A percentile compares a stretch with the other conserved stretches of the same genome.
Evolutionary conservation across 176 grass and related monocot species (phyloP).

Genomic region (Cocos nucifera): DNA sequence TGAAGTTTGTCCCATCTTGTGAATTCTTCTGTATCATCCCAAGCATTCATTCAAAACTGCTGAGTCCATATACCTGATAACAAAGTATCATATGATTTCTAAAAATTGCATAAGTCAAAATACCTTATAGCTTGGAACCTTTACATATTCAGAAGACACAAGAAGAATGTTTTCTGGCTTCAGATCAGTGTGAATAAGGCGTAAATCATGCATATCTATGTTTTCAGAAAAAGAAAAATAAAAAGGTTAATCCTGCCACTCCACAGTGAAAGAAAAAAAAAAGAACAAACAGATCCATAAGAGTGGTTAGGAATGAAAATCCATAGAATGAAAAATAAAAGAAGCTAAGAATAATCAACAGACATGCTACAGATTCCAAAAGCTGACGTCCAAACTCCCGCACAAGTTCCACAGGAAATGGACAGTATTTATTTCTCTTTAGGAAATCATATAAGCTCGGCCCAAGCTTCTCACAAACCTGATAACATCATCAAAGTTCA

Average conservation of each 20-base stretch:
- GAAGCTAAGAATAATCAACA: constrained; percentile 54
- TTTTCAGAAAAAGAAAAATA: constrained; percentile 33
- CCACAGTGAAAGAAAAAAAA: neutral
- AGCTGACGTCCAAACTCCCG: constrained; percentile 99
- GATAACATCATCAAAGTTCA: constrained; percentile 82
- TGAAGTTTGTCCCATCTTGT: constrained; percentile 72
- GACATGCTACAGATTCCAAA: constrained; percentile 99
- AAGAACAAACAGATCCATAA: constrained; percentile 33
- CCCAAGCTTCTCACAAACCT: constrained; percentile 99
- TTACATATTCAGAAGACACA: constrained; percentile 77
- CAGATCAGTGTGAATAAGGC: constrained; percentile 98
- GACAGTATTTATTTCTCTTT: constrained; percentile 99
- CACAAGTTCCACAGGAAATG: constrained; percentile 99
- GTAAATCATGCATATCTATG: constrained; percentile 94
- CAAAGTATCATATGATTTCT: constrained; percentile 28
- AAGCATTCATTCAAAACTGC: constrained; percentile 48
- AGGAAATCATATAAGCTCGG: constrained; percentile 99
- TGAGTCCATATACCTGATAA: constrained; percentile 27
- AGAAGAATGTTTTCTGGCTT: constrained; percentile 99
- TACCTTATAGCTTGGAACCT: constrained; percentile 79
- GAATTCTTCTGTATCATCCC: constrained; percentile 70
- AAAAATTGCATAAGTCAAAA: constrained; percentile 26
- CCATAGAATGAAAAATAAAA: constrained; percentile 3
- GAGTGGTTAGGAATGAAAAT: constrained; percentile 40
- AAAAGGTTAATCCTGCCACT: constrained; percentile 36